phyloP scores from a whole-genome alignment of 176 grass and related monocot genomes.

The Aegilops tauschii region DNA sequence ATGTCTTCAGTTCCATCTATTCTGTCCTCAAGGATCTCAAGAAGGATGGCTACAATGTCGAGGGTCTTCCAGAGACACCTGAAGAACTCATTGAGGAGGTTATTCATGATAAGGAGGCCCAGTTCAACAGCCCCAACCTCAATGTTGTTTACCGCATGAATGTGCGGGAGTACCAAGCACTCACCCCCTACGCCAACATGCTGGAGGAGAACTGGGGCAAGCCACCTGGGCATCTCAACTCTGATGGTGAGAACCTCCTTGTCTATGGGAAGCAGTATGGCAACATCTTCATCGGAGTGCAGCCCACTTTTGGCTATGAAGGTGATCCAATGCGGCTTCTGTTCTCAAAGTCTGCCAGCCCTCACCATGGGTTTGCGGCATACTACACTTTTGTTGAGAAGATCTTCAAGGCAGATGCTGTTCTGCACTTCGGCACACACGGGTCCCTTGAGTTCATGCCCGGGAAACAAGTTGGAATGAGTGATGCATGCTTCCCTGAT shows the following conservation, averaged over 20 bases:
- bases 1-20: constrained; percentile 91
- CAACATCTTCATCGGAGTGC: constrained; percentile 95
- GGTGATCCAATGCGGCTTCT: constrained; percentile 97
- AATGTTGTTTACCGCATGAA: constrained; percentile 91
- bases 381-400: constrained; percentile 98
- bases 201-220: constrained; percentile 99
- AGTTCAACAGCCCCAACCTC: constrained; percentile 97
- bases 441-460: constrained; percentile 98
- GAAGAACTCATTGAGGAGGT: constrained; percentile 89
- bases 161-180: constrained; percentile 77
- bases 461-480: constrained; percentile 98
- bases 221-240: constrained; percentile 90
- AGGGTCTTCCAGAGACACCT: constrained; percentile 72
- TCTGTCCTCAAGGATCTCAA: constrained; percentile 76
- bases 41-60: constrained; percentile 78
- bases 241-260: constrained; percentile 84
- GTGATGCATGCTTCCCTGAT: constrained; percentile 90
- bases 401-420: constrained; percentile 96
- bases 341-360: constrained; percentile 94
- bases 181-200: constrained; percentile 75
- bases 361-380: constrained; percentile 93
- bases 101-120: constrained; percentile 98
- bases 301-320: constrained; percentile 96
- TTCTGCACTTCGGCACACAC: constrained; percentile 94
- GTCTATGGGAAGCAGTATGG: constrained; percentile 98